Percentiles rank a stretch among this genome's conserved stretches.
These are phyloP conservation scores for Tubosaeta sp. DNA, from an alignment of 768 basidiomycete species.

Conservation along the genomic window DNA sequence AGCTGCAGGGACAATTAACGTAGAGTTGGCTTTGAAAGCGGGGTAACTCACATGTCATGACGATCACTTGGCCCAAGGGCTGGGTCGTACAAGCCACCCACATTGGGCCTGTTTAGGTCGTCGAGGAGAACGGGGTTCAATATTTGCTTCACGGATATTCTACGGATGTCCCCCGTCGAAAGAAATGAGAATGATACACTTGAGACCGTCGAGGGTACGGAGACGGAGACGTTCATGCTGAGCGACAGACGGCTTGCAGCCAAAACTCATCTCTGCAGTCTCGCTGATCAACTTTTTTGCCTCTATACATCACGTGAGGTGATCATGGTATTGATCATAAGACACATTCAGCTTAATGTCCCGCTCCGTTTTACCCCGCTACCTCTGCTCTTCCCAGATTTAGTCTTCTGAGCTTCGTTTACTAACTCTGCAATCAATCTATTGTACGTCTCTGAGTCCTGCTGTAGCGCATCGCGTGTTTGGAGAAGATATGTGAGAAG, in stretches of 20 bases:
- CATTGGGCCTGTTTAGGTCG: conserved; percentile 87
- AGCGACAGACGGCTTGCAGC: background rate
- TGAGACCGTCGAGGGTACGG: conserved; percentile 79
- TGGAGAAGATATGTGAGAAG: conserved; percentile 81
- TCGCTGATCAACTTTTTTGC: too few relatives aligned
- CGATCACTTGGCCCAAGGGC: conserved; percentile 87
- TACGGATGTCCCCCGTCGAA: conserved; percentile 78
- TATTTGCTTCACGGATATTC: conserved; percentile 97
- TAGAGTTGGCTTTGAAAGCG: background rate
- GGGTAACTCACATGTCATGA: conserved; percentile 77
- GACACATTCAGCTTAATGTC: conserved; percentile 32
- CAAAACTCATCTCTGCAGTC: background rate
- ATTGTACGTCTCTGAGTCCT: conserved; percentile 88
- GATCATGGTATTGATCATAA: too few relatives aligned
- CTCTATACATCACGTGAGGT: too few relatives aligned
- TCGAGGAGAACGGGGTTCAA: conserved; percentile 91
- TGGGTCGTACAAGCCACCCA: conserved; percentile 92
- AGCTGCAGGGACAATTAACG: conserved; percentile 46
- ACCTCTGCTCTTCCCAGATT: conserved; percentile 54
- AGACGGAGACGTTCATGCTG: conserved; percentile 85
- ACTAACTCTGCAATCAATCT: conserved; percentile 88
- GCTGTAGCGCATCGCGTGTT: conserved; percentile 73
- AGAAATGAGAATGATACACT: conserved; percentile 93
- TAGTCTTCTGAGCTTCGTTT: conserved; percentile 84
- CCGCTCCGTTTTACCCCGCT: conserved; percentile 48